phyloP scores from a whole-genome alignment of 176 grass and related monocot genomes.

The Ampelocalamus luodianensis region DNA sequence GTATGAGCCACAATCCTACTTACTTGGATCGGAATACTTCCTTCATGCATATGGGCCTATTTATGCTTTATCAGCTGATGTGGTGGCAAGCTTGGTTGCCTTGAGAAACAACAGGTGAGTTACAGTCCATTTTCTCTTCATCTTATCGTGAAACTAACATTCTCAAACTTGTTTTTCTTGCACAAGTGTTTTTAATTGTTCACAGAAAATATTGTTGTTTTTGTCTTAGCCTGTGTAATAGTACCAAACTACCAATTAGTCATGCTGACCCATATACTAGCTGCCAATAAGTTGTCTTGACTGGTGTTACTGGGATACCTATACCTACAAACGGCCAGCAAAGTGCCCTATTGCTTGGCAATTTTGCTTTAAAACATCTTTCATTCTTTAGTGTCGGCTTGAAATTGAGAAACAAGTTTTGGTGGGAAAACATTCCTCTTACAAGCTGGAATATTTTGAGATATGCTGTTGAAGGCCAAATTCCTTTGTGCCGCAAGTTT shows the following conservation, averaged over 20 bases:
- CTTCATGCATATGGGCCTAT: slow-evolving; percentile 98
- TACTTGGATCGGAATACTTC: slow-evolving; percentile 94
- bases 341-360: not conserved
- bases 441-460: slow-evolving; percentile 2
- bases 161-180: slow-evolving; percentile 16
- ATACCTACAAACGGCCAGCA: not conserved
- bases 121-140: not conserved
- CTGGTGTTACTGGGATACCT: slow-evolving; percentile 6
- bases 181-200: slow-evolving; percentile 4
- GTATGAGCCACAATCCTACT: slow-evolving; percentile 85
- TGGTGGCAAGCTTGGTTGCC: slow-evolving; percentile 90
- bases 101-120: slow-evolving; percentile 92
- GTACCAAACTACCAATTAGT: slow-evolving; percentile 22
- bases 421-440: not conserved
- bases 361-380: not conserved
- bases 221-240: not conserved
- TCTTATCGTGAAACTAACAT: not conserved
- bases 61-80: slow-evolving; percentile 97
- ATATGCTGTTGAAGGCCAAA: not conserved
- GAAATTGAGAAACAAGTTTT: slow-evolving; percentile 31
- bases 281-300: not conserved
- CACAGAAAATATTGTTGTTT: not conserved
- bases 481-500: not conserved
- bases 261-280: not conserved
- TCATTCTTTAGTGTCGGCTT: not conserved